These are phyloP conservation scores for Chlamydomonas incerta DNA, from an alignment of 139 green algal genomes.

Conservation along the genomic window DNA sequence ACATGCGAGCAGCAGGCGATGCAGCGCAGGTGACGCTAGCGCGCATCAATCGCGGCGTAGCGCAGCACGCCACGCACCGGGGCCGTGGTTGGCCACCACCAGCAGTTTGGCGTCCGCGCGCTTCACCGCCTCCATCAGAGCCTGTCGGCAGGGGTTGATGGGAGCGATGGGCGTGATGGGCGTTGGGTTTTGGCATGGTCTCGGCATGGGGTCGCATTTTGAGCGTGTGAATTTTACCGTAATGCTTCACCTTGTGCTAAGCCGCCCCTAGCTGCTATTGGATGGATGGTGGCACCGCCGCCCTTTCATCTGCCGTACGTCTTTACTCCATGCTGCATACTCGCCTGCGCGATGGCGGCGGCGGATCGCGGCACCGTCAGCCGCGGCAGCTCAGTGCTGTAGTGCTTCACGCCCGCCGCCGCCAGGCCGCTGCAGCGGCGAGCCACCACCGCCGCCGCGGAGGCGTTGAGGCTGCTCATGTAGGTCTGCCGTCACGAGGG, in stretches of 20 bases:
- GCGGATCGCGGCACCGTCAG: neutral
- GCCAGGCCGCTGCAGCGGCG: neutral
- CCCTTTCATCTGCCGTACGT: no score
- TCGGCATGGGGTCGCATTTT: no score
- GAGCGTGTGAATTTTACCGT: no score
- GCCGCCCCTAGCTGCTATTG: no score
- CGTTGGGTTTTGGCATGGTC: no score
- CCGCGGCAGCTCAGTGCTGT: neutral
- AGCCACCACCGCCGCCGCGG: neutral
- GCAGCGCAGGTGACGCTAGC: no score
- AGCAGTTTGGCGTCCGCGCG: conserved; percentile 17
- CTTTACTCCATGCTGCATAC: no score
- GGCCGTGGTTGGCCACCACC: conserved; percentile 34
- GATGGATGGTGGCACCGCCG: no score
- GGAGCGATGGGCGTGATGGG: no score
- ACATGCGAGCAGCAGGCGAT: no score
- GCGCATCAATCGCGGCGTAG: no score
- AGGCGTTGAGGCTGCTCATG: neutral
- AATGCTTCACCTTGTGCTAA: no score
- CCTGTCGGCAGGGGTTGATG: neutral
- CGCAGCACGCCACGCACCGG: neutral
- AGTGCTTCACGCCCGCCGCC: neutral
- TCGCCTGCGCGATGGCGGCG: conserved; percentile 27
- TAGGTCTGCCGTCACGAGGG: conserved; percentile 7
- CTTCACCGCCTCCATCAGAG: neutral